Evolutionary conservation across 371 early-diverging fungal genomes (phyloP), one percentile per base, ranked within the genome.

Genomic region (Phascolomyces articulosus): DNA sequence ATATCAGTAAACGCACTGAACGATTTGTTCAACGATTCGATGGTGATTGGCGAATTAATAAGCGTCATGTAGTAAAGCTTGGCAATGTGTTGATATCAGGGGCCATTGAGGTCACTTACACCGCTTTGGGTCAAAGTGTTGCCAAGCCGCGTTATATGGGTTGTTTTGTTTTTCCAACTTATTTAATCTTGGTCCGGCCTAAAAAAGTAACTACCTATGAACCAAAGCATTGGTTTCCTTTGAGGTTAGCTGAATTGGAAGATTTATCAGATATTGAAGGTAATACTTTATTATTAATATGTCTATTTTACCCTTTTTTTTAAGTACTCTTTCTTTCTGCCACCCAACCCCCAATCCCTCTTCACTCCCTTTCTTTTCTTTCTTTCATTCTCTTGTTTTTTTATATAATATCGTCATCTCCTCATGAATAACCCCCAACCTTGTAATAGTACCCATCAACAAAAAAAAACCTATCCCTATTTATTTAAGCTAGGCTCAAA

Each of bases 191-290:
- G 40, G 82, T 85, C 2, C 71, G 83, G 40, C 80, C 84, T 2
- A 87, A 85, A 63, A 87, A 85, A 40, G 63, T 71, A 7, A 81
- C 69, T 8, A 60, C 62, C 7, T 87, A 85, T 40, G 86, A 85
- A 59, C 82, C 86, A 0, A 80, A 83, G 26, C 83, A 85, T 53
- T 87, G 87, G 87, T 75, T 87, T 51, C 86, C 87, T 0, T 66
- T 87, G 8, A 66, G 76, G 1, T 67, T 77, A 21, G 79, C 80
- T 27, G 84, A 83, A 40, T 63, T 83, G 26, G 79, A 77, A 59
- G 77, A 83, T 62, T 40, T 77, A 13, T 34, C 40, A 13, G 85
- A 82, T 62, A 74, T 72, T 63, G 78, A 70, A 68, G 79, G 79
- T 72, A 18, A 29, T 11, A 34, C 11, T 41, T 29, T 27, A 4